Evolutionary conservation across 371 early-diverging fungal genomes (phyloP).

Genomic region (Mucor plumbeus): DNA sequence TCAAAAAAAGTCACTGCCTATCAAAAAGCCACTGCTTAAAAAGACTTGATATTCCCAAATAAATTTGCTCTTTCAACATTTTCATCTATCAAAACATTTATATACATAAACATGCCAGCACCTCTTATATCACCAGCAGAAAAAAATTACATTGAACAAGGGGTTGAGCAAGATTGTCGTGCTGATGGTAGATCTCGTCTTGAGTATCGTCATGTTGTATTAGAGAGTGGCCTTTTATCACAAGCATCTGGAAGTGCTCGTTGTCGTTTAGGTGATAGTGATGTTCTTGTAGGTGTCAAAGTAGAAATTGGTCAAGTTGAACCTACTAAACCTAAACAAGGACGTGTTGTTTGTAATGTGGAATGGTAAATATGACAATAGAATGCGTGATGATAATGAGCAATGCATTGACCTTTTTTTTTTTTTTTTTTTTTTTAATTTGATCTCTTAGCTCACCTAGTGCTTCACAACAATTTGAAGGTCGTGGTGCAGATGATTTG

Average conservation of each 20-base stretch:
- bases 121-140: slow-evolving; percentile 77
- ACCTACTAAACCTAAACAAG: slow-evolving; percentile 58
- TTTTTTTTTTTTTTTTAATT: background rate
- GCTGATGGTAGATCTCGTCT: slow-evolving; percentile 85
- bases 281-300: slow-evolving; percentile 93
- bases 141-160: slow-evolving; percentile 82
- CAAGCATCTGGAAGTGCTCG: slow-evolving; percentile 90
- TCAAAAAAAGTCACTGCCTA: background rate
- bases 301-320: slow-evolving; percentile 84
- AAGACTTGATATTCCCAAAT: background rate
- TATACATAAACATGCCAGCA: slow-evolving; percentile 38
- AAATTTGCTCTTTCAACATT: background rate
- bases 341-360: slow-evolving; percentile 82
- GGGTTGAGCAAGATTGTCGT: slow-evolving; percentile 81
- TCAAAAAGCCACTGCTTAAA: slow-evolving; percentile 1
- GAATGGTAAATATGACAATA: slow-evolving; percentile 69
- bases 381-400: background rate
- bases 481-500: slow-evolving; percentile 82
- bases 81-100: background rate
- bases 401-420: background rate
- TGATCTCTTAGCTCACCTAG: slow-evolving; percentile 66
- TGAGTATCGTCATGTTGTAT: slow-evolving; percentile 76
- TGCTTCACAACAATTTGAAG: slow-evolving; percentile 82
- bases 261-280: slow-evolving; percentile 80
- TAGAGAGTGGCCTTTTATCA: slow-evolving; percentile 85